Base-by-base conservation (phyloP, 257 asterid genomes). In the Nicotiana noctiflora region DNA sequence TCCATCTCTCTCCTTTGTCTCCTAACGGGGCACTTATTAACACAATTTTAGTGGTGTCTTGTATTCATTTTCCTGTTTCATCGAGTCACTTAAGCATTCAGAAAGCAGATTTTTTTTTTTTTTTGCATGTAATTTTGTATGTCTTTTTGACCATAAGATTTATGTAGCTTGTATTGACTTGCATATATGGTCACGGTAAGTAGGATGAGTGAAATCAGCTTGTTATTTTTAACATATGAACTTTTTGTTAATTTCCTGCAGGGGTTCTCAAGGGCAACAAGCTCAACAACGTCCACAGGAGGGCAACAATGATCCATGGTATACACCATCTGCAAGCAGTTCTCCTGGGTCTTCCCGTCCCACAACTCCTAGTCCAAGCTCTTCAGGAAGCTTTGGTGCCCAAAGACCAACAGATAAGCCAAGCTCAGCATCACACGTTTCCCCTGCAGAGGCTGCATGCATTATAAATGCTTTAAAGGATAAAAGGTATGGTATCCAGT, bases 361-460 rank as follows among this genome's bases (percentile, higher is more conserved):
- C 6, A 83, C 88, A 59, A 91, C 97, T 46, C 96, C 97, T 79
- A 88, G 91, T 78, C 75, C 85, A 23, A 86, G 88, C 84, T 77
- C 97, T 62, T 79, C 97, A n/a, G 85, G 87, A 84, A 82, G 88
- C 85, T 91, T 87, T 75, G 82, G 85, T 82, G 37, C 75, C 32
- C 83, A 88, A 49, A 87, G 93, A 83, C 92, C 92, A 1, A 68
- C 85, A 1, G 98, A 92, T 72, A 91, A 93, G 53, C 86, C 88
- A 62, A 89, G 70, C 82, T 82, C 97, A 86, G 65, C 85, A 78
- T 83, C 97, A 32, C 89, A 90, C 62, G 99, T 91, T 74, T 90
- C 99, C 34, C 98, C 97, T 4, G 89, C 97, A 18, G 98, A 94
- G 89, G 97, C 95, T 59, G 96, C 97, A 11, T 90, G 94, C 79